phyloP scores from a whole-genome alignment of 163 green algal species.

The Chlamydomonas reinhardtii region DNA sequence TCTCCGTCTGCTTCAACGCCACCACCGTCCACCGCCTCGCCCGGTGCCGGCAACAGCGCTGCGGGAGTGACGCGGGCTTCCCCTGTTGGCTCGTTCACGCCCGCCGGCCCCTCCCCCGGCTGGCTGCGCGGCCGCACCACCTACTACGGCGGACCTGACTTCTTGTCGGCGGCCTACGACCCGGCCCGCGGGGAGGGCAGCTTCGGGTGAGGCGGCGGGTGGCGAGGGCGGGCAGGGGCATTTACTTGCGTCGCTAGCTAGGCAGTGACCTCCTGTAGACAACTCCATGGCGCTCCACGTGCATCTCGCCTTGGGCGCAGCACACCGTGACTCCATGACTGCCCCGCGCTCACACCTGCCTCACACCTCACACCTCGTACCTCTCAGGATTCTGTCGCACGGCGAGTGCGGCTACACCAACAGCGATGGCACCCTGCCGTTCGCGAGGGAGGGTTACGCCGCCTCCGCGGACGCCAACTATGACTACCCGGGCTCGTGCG shows the following conservation, averaged over 20 bases:
- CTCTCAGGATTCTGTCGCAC: constrained; percentile 37
- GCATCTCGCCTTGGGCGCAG: too few relatives aligned
- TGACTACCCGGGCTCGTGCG: constrained; percentile 69
- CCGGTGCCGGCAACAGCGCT: neutral
- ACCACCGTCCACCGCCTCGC: neutral
- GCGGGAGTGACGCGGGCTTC: too few relatives aligned
- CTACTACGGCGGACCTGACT: constrained; percentile 46
- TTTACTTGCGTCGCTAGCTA: too few relatives aligned
- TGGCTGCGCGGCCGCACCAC: constrained; percentile 42
- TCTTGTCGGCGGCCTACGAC: constrained; percentile 35
- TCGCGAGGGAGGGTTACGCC: constrained; percentile 31
- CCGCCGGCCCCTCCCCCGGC: neutral
- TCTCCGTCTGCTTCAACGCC: neutral
- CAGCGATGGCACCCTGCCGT: constrained; percentile 23
- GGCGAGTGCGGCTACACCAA: constrained; percentile 58
- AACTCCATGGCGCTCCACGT: too few relatives aligned
- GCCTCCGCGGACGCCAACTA: constrained; percentile 59
- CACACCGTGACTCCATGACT: too few relatives aligned
- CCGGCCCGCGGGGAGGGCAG: constrained; percentile 41
- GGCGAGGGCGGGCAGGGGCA: too few relatives aligned
- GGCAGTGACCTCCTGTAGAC: too few relatives aligned
- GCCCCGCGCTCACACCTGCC: too few relatives aligned
- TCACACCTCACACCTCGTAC: too few relatives aligned
- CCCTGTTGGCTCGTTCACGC: too few relatives aligned
- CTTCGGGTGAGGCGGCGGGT: constrained; percentile 3